Conservation (phyloP, 176 grass and related monocot species). For the Oryza glumipatula region DNA sequence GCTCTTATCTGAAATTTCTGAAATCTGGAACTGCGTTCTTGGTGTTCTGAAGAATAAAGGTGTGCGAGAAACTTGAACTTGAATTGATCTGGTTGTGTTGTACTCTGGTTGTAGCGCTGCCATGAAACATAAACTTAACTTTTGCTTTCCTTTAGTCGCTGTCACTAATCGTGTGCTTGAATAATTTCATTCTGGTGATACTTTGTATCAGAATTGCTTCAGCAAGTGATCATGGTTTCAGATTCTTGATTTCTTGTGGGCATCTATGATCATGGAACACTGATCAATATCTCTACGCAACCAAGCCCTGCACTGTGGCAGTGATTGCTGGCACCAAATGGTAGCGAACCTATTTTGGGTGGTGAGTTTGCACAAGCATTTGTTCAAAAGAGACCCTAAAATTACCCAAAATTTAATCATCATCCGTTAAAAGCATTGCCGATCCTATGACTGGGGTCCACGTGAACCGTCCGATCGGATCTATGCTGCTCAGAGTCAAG, state of each 20-base stretch:
- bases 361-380: too few species aligned
- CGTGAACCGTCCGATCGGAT: too few species aligned
- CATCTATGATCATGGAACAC: too few species aligned
- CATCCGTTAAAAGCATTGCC: too few species aligned
- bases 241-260: background rate
- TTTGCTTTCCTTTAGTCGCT: background rate
- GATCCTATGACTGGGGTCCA: too few species aligned
- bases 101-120: background rate
- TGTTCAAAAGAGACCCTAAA: too few species aligned
- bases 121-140: background rate
- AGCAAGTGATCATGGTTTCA: background rate
- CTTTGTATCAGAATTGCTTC: constrained; percentile 4
- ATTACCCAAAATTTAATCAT: too few species aligned
- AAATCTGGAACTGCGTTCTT: background rate
- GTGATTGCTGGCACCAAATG: too few species aligned
- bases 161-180: background rate
- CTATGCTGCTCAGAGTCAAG: too few species aligned
- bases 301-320: too few species aligned
- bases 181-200: constrained; percentile 31
- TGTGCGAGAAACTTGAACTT: background rate
- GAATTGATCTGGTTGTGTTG: background rate
- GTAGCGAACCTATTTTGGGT: too few species aligned
- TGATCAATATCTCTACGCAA: too few species aligned
- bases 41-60: constrained; percentile 35
- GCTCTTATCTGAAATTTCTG: background rate